Evolutionary conservation across 108 stramenopile species (phyloP), one percentile per base, ranked within the genome.

Genomic region (Stephanodiscus minutulus): DNA sequence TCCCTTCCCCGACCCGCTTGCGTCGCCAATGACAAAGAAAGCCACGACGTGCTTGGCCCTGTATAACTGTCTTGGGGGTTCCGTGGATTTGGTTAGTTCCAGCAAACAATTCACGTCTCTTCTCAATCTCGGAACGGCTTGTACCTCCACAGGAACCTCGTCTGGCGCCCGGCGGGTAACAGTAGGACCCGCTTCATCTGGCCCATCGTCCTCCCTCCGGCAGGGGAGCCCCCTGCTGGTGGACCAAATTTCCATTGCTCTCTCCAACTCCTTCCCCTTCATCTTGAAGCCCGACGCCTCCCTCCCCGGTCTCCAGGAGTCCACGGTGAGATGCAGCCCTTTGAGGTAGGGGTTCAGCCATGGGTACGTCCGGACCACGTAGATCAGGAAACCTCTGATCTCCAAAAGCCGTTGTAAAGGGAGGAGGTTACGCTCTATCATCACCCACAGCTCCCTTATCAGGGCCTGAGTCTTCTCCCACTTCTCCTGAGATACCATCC

Each of bases 321-420:
- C 73, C 6, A 86, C 35, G 1, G 86, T 83, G 6, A 82, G 41
- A 44, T n/a, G n/a, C n/a, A n/a, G n/a, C n/a, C n/a, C n/a, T n/a
- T n/a, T n/a, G n/a, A n/a, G n/a, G n/a, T n/a, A n/a, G n/a, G n/a
- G n/a, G n/a, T n/a, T n/a, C n/a, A n/a, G n/a, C n/a, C n/a, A n/a
- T n/a, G n/a, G n/a, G n/a, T n/a, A n/a, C n/a, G n/a, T n/a, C n/a
- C n/a, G n/a, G n/a, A n/a, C n/a, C n/a, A n/a, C n/a, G n/a, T 86
- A 83, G 5, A 79, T 66, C 15, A 79, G 12, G 54, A 87, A 84
- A 64, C 70, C 28, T 76, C 22, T n/a, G 64, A 37, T 20, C n/a
- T n/a, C n/a, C n/a, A n/a, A n/a, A n/a, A n/a, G n/a, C n/a, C n/a
- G n/a, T n/a, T n/a, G n/a, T n/a, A n/a, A n/a, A n/a, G n/a, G n/a